Base-by-base conservation (phyloP, 2,329 filamentous ascomycete genomes). In the Ilyonectria destructans region DNA sequence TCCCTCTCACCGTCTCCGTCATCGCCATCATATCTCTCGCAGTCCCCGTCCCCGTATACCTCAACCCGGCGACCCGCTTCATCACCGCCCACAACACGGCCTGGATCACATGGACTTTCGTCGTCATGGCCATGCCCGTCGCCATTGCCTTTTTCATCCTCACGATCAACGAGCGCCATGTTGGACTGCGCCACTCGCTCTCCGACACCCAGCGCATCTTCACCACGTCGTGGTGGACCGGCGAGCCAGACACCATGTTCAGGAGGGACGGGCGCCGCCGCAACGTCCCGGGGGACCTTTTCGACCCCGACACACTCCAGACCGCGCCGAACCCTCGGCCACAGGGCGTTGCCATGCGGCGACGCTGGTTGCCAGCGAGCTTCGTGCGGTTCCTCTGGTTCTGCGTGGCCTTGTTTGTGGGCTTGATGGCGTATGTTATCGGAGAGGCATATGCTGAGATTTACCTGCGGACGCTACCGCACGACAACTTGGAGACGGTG, bases 371-470 rank as follows among this genome's bases (percentile, higher is more conserved):
- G 26, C 89, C 90, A 3, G 88, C 89, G 9, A 91, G 89, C 77
- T 92, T 92, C 74, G 87, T 92, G 51, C 86, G 90, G 17, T 92
- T 92, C 69, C 81, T 92, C 6, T 92, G 90, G 90, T 92, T 92
- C 75, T 92, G 90, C 76, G 82, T 89, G 33, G 90, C 90, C 4
- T 82, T 92, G 26, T 86, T 85, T 58, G 86, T 92, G 49, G 89
- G 87, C 13, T 83, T 92, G 71, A 82, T 92, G 73, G 90, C 89
- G 15, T 92, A 92, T 78, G 87, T 91, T 10, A 84, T 92, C 71
- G 90, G 90, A 77, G 90, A 92, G 78, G 89, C 89, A 1, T 92
- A 92, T 77, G 90, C 90, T 17, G 90, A 92, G 80, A 88, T 91
- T 13, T 92, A 92, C 72, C 83, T 92, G 43, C 85, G 89, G 45